Evolutionary conservation across 805 yeast species (phyloP).

Genomic region (Suhomyces kilbournensis): DNA sequence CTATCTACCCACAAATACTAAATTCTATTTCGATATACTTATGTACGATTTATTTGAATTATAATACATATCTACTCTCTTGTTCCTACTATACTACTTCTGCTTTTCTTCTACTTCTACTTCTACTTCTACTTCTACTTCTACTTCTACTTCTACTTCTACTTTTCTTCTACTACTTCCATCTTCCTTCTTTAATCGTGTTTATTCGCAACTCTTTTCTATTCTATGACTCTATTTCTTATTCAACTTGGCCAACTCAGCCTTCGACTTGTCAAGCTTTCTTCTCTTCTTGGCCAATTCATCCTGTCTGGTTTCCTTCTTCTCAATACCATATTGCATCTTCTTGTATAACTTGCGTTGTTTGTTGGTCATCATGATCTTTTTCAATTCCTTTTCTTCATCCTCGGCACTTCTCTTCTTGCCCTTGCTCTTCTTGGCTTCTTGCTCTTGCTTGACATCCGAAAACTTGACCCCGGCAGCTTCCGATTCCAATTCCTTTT

Average conservation of each 20-base stretch:
- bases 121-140: too few relatives aligned
- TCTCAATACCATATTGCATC: conserved; percentile 88
- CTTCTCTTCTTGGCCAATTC: conserved; percentile 65
- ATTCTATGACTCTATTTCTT: conserved; percentile 9
- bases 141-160: too few relatives aligned
- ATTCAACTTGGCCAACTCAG: conserved; percentile 27
- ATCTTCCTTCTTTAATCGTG: too few relatives aligned
- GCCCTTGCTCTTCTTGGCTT: conserved; percentile 30
- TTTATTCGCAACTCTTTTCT: too few relatives aligned
- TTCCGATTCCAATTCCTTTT: conserved; percentile 75
- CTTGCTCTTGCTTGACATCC: conserved; percentile 38
- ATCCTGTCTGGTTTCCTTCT: conserved; percentile 75
- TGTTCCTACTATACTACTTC: too few relatives aligned
- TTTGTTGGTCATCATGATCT: conserved; percentile 97
- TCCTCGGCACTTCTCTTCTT: conserved; percentile 53
- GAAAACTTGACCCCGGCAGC: conserved; percentile 82
- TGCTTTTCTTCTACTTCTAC: too few relatives aligned
- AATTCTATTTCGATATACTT: too few relatives aligned
- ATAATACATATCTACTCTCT: too few relatives aligned
- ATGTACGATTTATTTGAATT: too few relatives aligned
- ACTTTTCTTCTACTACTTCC: too few relatives aligned
- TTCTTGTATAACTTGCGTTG: conserved; percentile 90
- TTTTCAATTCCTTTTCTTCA: conserved; percentile 87
- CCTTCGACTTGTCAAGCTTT: conserved; percentile 64
- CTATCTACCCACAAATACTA: too few relatives aligned